phyloP scores from a whole-genome alignment of 108 stramenopile genomes.

The Conticribra guillardii region DNA sequence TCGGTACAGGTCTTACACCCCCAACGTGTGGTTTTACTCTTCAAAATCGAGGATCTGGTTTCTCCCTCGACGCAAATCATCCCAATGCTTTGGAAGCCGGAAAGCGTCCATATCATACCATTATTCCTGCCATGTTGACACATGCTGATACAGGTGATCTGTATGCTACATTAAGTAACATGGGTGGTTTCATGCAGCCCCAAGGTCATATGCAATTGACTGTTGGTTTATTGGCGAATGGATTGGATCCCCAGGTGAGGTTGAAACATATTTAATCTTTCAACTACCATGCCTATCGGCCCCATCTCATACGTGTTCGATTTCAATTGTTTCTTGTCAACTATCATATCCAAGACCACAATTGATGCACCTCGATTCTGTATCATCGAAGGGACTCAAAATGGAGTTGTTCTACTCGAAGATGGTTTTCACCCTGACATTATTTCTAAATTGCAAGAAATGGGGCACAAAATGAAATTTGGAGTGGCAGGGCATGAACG shows the following conservation, averaged over 20 bases:
- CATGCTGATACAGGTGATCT: conserved; percentile 80
- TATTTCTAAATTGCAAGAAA: conserved; percentile 58
- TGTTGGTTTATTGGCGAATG: conserved; percentile 72
- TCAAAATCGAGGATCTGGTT: conserved; percentile 95
- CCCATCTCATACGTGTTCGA: no score
- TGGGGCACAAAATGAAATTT: conserved; percentile 69
- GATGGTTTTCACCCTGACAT: conserved; percentile 60
- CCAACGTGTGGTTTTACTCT: conserved; percentile 93
- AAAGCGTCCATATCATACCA: conserved; percentile 97
- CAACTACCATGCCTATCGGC: not conserved
- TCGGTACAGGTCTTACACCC: conserved; percentile 95
- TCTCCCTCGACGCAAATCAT: conserved; percentile 77
- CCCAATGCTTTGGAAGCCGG: conserved; percentile 84
- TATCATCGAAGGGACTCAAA: conserved; percentile 81
- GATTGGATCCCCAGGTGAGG: conserved; percentile 74
- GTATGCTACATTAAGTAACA: conserved; percentile 88
- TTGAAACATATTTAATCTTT: not conserved
- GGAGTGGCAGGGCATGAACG: conserved; percentile 71
- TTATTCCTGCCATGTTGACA: conserved; percentile 94
- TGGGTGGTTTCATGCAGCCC: conserved; percentile 99
- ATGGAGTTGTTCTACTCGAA: conserved; percentile 78
- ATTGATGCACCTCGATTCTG: conserved; percentile 95
- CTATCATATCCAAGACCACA: conserved; percentile 76
- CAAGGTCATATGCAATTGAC: conserved; percentile 97
- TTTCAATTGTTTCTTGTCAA: no score